Base-by-base conservation (phyloP, 225 moss, liverwort and hornwort genomes). In the Antitrichia curtipendula region DNA sequence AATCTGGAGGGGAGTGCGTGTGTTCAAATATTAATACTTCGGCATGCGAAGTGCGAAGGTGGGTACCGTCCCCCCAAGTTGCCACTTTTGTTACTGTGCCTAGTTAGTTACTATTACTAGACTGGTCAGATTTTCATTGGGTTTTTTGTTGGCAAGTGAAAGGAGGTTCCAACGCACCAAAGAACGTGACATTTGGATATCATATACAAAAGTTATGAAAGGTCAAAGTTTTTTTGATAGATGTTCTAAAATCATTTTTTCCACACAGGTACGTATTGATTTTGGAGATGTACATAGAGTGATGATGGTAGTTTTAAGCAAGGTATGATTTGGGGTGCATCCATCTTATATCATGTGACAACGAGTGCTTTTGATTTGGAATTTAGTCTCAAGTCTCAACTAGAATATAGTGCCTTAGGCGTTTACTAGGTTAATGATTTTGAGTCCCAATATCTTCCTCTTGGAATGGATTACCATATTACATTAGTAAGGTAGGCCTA, bases 321-420 rank as follows among this genome's bases (percentile, higher is more conserved):
- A 0, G 3, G 16, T 41, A 15, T 0, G 0, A 22, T n/a, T 38
- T 2, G 7, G 7, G 38, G 7, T 38, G 38, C 13, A 22, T 0
- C 22, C 22, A 22, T 22, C 7, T 27, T 70, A 2, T 43, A 16
- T 41, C 27, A 70, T 27, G 27, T 41, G 9, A 43, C 3, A 9
- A 70, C n/a, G n/a, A n/a, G n/a, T n/a, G n/a, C n/a, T n/a, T n/a
- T n/a, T n/a, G n/a, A n/a, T n/a, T n/a, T n/a, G n/a, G n/a, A n/a
- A n/a, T n/a, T n/a, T n/a, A n/a, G n/a, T n/a, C n/a, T n/a, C n/a
- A n/a, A n/a, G n/a, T n/a, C n/a, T n/a, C n/a, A n/a, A n/a, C n/a
- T n/a, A n/a, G n/a, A n/a, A n/a, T n/a, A n/a, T n/a, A n/a, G n/a
- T n/a, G n/a, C n/a, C n/a, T n/a, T n/a, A n/a, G n/a, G n/a, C n/a